These are phyloP conservation scores for Amanita inopinata DNA, from an alignment of 768 basidiomycete genomes.

Conservation along the genomic window DNA sequence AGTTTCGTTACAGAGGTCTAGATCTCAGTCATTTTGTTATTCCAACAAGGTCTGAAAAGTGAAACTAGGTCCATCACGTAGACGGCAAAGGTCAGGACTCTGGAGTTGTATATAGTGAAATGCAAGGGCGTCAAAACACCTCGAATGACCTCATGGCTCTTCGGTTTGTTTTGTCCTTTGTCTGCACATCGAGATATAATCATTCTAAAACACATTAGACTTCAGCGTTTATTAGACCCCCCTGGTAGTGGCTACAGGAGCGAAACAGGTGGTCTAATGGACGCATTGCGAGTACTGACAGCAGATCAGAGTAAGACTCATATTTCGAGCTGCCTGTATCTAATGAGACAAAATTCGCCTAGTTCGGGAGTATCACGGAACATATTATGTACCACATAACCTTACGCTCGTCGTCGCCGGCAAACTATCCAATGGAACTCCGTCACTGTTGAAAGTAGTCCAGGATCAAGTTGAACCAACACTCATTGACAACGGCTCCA, in stretches of 20 bases:
- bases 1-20: slow-evolving; percentile 52
- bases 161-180: slow-evolving; percentile 36
- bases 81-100: slow-evolving; percentile 85
- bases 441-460: slow-evolving; percentile 70
- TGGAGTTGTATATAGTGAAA: slow-evolving; percentile 95
- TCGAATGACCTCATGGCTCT: slow-evolving; percentile 86
- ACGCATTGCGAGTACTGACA: slow-evolving; percentile 73
- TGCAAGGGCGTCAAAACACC: slow-evolving; percentile 95
- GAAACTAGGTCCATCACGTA: slow-evolving; percentile 79
- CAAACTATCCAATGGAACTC: slow-evolving; percentile 68
- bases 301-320: slow-evolving; percentile 77
- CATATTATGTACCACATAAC: slow-evolving; percentile 93
- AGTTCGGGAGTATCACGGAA: slow-evolving; percentile 86
- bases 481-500: slow-evolving; percentile 67
- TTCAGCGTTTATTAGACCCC: slow-evolving; percentile 76
- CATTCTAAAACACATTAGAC: slow-evolving; percentile 29
- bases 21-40: slow-evolving; percentile 11
- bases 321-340: too few relatives aligned
- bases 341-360: slow-evolving; percentile 7
- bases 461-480: slow-evolving; percentile 78
- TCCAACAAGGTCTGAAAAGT: too few relatives aligned
- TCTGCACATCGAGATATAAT: slow-evolving; percentile 3
- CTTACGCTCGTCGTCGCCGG: slow-evolving; percentile 83
- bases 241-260: slow-evolving; percentile 82
- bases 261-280: slow-evolving; percentile 96